A percentile compares a stretch with the other conserved stretches of the same genome.
These are phyloP conservation scores for Dipteronia sinensis DNA, from an alignment of 345 rosid genomes.

Conservation along the genomic window DNA sequence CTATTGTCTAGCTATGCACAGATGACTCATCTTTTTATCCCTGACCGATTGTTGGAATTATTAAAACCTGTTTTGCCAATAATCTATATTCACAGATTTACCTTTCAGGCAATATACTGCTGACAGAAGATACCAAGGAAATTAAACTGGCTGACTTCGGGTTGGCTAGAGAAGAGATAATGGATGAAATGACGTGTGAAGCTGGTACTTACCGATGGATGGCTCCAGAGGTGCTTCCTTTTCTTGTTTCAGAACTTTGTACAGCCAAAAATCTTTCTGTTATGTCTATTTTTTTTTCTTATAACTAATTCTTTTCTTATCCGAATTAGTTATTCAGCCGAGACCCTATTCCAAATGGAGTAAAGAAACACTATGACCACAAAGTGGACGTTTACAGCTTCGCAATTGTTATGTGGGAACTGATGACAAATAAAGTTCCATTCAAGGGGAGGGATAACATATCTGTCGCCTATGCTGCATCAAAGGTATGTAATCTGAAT, in stretches of 20 bases:
- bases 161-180: conserved; percentile 49
- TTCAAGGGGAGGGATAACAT: conserved; percentile 35
- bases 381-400: conserved; percentile 78
- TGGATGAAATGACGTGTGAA: conserved; percentile 53
- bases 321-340: conserved; percentile 42
- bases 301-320: conserved; percentile 13
- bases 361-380: conserved; percentile 59
- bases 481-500: conserved; percentile 35
- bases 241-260: neutral
- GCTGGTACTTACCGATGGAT: conserved; percentile 73
- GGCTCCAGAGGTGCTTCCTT: conserved; percentile 71
- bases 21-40: too few species aligned
- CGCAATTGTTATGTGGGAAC: conserved; percentile 61
- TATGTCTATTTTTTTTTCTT: neutral
- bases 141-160: conserved; percentile 68
- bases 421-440: conserved; percentile 58
- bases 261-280: neutral
- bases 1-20: too few species aligned
- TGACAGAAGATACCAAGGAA: conserved; percentile 43
- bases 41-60: too few species aligned
- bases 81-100: neutral
- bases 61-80: too few species aligned
- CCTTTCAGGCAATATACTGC: conserved; percentile 54
- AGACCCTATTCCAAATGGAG: conserved; percentile 45
- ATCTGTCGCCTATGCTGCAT: conserved; percentile 39